phyloP scores from a whole-genome alignment of 2,329 filamentous ascomycete genomes.

The Trichophyton benhamiae region DNA sequence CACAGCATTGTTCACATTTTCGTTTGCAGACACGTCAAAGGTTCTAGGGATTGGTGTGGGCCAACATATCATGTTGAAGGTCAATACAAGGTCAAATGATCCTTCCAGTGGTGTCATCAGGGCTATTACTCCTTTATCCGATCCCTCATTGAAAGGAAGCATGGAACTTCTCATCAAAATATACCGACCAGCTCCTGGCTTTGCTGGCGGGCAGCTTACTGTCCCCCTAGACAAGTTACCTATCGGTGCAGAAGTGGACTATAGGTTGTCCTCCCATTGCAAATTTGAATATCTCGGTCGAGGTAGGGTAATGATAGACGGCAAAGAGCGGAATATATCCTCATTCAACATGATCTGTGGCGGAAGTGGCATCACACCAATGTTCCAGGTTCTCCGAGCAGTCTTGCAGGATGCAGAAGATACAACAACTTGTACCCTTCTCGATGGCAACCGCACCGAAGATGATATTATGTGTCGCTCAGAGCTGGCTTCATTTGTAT shows the following conservation, averaged over 20 bases:
- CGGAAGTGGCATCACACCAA: conserved; percentile 84
- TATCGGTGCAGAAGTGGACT: conserved; percentile 60
- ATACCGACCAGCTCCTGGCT: conserved; percentile 48
- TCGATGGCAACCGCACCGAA: conserved; percentile 65
- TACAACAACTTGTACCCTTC: conserved; percentile 54
- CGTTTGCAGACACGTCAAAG: conserved; percentile 59
- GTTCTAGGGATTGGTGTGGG: conserved; percentile 65
- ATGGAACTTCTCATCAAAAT: conserved; percentile 73
- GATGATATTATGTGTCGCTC: conserved; percentile 70
- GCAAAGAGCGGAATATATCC: conserved; percentile 44
- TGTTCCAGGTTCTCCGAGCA: conserved; percentile 69
- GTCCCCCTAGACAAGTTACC: conserved; percentile 62
- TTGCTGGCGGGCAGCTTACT: conserved; percentile 64
- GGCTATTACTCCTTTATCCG: conserved; percentile 74
- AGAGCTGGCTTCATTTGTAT: conserved; percentile 56
- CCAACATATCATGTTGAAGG: conserved; percentile 74
- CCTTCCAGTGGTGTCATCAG: conserved; percentile 59
- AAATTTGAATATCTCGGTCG: conserved; percentile 67
- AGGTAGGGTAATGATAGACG: conserved; percentile 52
- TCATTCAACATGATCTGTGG: conserved; percentile 77
- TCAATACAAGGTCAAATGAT: conserved; percentile 43
- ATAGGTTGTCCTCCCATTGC: conserved; percentile 70
- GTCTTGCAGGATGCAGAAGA: conserved; percentile 55
- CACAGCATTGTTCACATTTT: conserved; percentile 69
- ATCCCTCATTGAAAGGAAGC: conserved; percentile 46